Conservation (phyloP, 2,329 filamentous ascomycete species). For the Fusarium virguliforme region DNA sequence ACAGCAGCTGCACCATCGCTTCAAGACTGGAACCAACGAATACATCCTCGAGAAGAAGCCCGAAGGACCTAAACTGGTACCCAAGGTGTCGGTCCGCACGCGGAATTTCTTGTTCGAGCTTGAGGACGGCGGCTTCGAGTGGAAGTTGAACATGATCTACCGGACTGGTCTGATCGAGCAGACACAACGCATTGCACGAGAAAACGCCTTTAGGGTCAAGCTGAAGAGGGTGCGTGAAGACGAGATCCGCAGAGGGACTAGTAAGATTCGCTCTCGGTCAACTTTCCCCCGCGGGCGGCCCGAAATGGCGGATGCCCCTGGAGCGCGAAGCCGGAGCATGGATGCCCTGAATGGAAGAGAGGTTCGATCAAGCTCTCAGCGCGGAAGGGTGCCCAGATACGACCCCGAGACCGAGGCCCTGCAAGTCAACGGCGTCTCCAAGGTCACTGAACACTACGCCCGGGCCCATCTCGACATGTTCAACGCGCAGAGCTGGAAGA, state of each 20-base stretch:
- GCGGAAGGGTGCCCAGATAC: constrained; percentile 74
- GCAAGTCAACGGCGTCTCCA: constrained; percentile 79
- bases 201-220: constrained; percentile 92
- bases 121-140: constrained; percentile 97
- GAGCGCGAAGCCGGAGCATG: constrained; percentile 70
- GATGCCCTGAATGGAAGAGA: constrained; percentile 61
- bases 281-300: constrained; percentile 59
- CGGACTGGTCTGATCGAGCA: constrained; percentile 91
- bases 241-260: constrained; percentile 69
- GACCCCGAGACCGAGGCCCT: constrained; percentile 80
- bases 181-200: constrained; percentile 88
- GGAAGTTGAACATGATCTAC: constrained; percentile 96
- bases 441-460: constrained; percentile 83
- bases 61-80: constrained; percentile 88
- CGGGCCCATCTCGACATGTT: constrained; percentile 81
- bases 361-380: constrained; percentile 52
- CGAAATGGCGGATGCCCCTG: constrained; percentile 54
- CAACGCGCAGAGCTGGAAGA: constrained; percentile 93
- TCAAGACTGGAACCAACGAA: constrained; percentile 88
- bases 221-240: constrained; percentile 86
- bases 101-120: constrained; percentile 91
- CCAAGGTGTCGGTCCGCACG: constrained; percentile 86
- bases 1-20: constrained; percentile 93
- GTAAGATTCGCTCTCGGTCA: constrained; percentile 71
- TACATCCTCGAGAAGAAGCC: constrained; percentile 90